A percentile compares a stretch with the other conserved stretches of the same genome.
Conservation (phyloP, 108 stramenopile genomes). For the Chaetoceros muelleri region DNA sequence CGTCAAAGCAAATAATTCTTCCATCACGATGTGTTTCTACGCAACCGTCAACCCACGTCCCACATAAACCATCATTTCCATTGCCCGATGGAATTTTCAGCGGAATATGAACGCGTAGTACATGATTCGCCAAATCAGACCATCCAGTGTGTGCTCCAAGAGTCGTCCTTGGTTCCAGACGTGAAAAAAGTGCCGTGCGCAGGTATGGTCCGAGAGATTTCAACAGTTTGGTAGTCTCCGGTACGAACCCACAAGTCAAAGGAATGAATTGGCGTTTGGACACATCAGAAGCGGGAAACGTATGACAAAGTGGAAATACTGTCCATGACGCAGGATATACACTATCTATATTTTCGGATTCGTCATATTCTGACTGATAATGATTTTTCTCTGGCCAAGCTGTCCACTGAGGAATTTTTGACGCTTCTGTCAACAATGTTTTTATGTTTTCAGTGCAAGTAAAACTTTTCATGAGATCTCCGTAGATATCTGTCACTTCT, state of each 20-base stretch:
- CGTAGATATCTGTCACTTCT: neutral
- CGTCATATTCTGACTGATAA: conserved; percentile 26
- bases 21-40: conserved; percentile 75
- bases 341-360: conserved; percentile 10
- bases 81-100: conserved; percentile 60
- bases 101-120: conserved; percentile 86
- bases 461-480: conserved; percentile 28
- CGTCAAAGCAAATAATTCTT: conserved; percentile 83
- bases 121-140: conserved; percentile 94
- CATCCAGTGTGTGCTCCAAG: conserved; percentile 92
- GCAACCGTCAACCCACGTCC: conserved; percentile 93
- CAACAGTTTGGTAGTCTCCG: conserved; percentile 57
- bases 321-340: conserved; percentile 48
- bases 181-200: conserved; percentile 89
- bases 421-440: conserved; percentile 44
- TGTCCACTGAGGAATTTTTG: conserved; percentile 67
- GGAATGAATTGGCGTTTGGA: conserved; percentile 54
- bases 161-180: conserved; percentile 73
- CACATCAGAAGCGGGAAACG: conserved; percentile 83
- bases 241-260: conserved; percentile 62
- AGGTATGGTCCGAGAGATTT: conserved; percentile 34
- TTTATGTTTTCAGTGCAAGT: conserved; percentile 17
- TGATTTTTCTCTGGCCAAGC: conserved; percentile 89
- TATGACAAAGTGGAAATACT: conserved; percentile 90
- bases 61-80: conserved; percentile 47